Conservation (phyloP, 805 yeast species). For the Candida hungchunana region DNA sequence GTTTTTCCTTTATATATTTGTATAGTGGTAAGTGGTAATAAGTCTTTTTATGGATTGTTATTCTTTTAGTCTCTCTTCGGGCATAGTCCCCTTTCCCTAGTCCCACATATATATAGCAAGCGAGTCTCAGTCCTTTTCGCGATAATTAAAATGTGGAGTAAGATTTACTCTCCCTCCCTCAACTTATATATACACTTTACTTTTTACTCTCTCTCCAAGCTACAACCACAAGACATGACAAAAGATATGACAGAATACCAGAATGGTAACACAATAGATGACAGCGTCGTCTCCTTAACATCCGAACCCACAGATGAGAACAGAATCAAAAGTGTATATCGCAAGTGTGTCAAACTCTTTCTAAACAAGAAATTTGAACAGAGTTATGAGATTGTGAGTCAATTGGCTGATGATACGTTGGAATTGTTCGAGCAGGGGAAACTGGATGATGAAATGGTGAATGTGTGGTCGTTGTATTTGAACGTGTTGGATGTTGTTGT, state of each 20-base stretch:
- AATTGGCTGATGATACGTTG: conserved; percentile 10
- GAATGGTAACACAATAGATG: background rate
- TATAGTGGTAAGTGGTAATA: too few species aligned
- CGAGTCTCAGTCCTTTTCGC: too few species aligned
- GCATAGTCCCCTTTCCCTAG: too few species aligned
- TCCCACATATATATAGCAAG: too few species aligned
- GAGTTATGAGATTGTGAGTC: conserved; percentile 10
- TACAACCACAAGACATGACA: too few species aligned
- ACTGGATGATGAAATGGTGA: conserved; percentile 15
- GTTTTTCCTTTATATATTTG: too few species aligned
- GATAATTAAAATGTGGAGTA: too few species aligned
- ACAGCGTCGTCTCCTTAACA: background rate
- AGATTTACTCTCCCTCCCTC: too few species aligned
- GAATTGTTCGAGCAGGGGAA: conserved; percentile 8
- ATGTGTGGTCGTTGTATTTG: conserved; percentile 25
- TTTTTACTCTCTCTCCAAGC: too few species aligned
- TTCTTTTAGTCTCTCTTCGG: too few species aligned
- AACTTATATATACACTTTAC: too few species aligned
- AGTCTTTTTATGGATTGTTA: too few species aligned
- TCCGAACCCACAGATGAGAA: conserved; percentile 5
- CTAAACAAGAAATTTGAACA: conserved; percentile 24
- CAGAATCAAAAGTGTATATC: conserved; percentile 14
- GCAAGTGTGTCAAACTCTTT: conserved; percentile 24
- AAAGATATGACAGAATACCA: background rate
- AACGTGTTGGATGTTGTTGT: conserved; percentile 25